Evolutionary conservation across 371 early-diverging fungal genomes (phyloP).

Genomic region (Rhizopus arrhizus): DNA sequence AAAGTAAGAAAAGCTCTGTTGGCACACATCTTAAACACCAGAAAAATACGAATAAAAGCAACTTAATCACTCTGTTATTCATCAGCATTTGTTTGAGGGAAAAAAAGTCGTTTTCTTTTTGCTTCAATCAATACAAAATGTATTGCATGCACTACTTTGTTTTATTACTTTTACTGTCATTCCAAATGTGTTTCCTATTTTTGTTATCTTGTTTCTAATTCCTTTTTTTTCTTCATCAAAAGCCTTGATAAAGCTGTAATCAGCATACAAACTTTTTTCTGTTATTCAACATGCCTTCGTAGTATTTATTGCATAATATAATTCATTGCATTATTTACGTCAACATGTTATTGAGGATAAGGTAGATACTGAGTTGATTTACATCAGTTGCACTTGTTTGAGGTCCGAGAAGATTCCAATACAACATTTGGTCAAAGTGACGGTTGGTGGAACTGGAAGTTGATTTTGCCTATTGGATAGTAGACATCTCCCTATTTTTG

Average conservation of each 20-base stretch:
- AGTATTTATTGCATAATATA: slow-evolving; percentile 69
- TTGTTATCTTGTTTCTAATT: slow-evolving; percentile 61
- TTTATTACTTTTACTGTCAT: slow-evolving; percentile 64
- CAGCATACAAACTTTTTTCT: background rate
- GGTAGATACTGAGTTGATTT: slow-evolving; percentile 70
- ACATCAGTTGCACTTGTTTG: slow-evolving; percentile 45
- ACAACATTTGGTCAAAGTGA: slow-evolving; percentile 53
- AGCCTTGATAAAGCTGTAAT: slow-evolving; percentile 69
- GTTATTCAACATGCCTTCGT: background rate
- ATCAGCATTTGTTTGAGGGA: slow-evolving; percentile 34
- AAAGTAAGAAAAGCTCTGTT: background rate
- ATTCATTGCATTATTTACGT: slow-evolving; percentile 60
- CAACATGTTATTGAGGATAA: slow-evolving; percentile 73
- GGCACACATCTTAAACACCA: too few species aligned
- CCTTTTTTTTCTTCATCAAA: slow-evolving; percentile 68
- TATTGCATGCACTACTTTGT: slow-evolving; percentile 69
- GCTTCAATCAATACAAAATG: slow-evolving; percentile 32
- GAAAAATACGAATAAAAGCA: too few species aligned
- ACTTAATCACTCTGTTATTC: slow-evolving; percentile 8
- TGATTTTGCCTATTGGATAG: slow-evolving; percentile 46
- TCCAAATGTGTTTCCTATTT: slow-evolving; percentile 68
- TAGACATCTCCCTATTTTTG: background rate
- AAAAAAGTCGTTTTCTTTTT: background rate
- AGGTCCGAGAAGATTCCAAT: slow-evolving; percentile 44
- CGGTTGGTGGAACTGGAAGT: slow-evolving; percentile 56